A percentile compares a stretch with the other conserved stretches of the same genome.
Evolutionary conservation across 2,329 filamentous ascomycete genomes (phyloP).

Genomic region (Neodidymelliopsis sp.): DNA sequence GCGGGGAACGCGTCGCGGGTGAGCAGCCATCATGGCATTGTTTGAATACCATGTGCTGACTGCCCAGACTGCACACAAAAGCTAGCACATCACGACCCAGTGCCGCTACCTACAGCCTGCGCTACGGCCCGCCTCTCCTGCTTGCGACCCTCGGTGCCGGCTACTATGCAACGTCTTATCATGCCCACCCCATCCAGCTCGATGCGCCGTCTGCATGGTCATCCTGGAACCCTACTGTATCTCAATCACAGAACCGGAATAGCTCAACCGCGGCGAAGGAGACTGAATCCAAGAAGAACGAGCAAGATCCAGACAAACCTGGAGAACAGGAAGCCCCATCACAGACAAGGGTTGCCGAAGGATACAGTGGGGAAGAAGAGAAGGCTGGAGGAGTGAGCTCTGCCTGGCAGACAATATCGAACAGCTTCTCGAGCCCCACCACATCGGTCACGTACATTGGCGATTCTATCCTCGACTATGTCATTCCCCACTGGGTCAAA

Average conservation of each 20-base stretch:
- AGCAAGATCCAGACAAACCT: constrained; percentile 23
- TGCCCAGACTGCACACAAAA: constrained; percentile 33
- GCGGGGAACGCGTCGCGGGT: constrained; percentile 40
- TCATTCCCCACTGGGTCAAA: constrained; percentile 85
- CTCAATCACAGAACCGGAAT: constrained; percentile 19
- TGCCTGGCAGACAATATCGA: constrained; percentile 44
- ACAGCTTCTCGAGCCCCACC: constrained; percentile 38
- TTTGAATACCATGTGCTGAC: constrained; percentile 15
- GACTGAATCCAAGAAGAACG: constrained; percentile 25
- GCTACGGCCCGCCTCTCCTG: constrained; percentile 42
- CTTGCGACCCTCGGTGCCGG: constrained; percentile 33
- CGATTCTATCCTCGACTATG: constrained; percentile 69
- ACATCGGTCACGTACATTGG: constrained; percentile 49
- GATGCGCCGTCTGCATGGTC: constrained; percentile 39
- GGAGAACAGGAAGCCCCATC: constrained; percentile 45
- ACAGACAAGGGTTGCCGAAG: constrained; percentile 41
- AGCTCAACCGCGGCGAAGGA: constrained; percentile 28
- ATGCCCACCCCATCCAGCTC: constrained; percentile 33
- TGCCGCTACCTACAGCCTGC: constrained; percentile 26
- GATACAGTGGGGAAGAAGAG: constrained; percentile 31
- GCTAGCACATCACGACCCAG: constrained; percentile 20
- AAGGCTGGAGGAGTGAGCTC: constrained; percentile 28
- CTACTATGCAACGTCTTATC: constrained; percentile 28
- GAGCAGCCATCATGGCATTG: constrained; percentile 11
- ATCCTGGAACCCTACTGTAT: constrained; percentile 23